Conservation (phyloP, 148 eudicot species). For the Vaccinium macrocarpon region DNA sequence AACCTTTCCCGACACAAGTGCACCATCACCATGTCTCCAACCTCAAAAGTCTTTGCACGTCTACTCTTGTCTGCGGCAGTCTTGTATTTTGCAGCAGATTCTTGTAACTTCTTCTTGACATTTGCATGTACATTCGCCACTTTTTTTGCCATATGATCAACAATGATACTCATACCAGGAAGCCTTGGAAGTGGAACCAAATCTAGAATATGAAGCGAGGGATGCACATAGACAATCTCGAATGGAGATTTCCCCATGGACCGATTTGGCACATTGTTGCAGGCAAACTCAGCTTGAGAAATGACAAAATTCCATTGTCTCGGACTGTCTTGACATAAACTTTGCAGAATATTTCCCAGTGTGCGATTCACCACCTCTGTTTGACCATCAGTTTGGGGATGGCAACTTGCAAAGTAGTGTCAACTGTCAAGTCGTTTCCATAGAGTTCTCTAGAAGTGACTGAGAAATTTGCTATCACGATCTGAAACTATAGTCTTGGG, state of each 20-base stretch:
- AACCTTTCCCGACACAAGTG: no score
- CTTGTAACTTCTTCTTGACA: neutral
- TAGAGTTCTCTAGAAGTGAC: slow-evolving; percentile 3
- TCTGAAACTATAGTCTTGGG: slow-evolving; percentile 8
- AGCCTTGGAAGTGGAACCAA: neutral
- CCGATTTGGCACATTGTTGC: neutral
- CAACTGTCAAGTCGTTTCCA: neutral
- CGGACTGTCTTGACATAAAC: neutral
- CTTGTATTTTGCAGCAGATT: neutral
- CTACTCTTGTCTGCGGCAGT: no score
- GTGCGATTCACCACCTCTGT: slow-evolving; percentile 6
- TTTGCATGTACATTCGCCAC: neutral
- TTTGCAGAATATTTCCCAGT: neutral
- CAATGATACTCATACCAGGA: neutral
- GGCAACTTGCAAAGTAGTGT: neutral
- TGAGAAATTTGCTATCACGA: neutral
- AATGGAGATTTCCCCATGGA: neutral
- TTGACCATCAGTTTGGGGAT: neutral
- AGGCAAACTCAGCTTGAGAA: neutral
- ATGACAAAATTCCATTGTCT: neutral
- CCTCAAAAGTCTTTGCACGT: no score
- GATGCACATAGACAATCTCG: neutral
- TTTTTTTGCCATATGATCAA: neutral
- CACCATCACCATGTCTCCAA: no score
- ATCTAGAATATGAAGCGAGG: neutral